These are phyloP conservation scores for Pisolithus thermaeus DNA, from an alignment of 1,284 basidiomycete genomes.

Conservation along the genomic window DNA sequence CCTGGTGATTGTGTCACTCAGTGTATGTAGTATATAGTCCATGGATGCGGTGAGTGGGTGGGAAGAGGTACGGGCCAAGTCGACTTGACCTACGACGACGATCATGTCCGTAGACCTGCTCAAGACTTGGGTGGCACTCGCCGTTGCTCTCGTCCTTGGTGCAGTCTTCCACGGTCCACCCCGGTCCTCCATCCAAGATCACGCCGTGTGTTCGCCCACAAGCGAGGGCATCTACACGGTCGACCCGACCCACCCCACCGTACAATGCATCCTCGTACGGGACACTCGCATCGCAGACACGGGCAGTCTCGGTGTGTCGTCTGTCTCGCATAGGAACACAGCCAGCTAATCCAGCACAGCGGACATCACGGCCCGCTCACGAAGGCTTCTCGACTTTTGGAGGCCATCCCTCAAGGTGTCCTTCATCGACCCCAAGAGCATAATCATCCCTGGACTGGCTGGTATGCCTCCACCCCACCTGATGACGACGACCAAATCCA, in stretches of 20 bases:
- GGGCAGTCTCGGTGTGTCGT: constrained; percentile 35
- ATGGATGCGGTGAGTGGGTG: too few species aligned
- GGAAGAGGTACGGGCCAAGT: too few species aligned
- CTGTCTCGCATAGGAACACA: too few species aligned
- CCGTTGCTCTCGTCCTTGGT: constrained; percentile 13
- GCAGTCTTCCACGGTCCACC: background rate
- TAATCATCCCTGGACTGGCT: constrained; percentile 65
- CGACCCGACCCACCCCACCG: constrained; percentile 37
- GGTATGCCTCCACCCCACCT: constrained; percentile 33
- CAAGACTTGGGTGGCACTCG: too few species aligned
- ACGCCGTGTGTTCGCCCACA: constrained; percentile 42
- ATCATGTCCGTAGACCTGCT: background rate
- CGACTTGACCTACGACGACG: too few species aligned
- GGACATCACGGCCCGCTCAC: constrained; percentile 19
- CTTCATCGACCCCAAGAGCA: constrained; percentile 39
- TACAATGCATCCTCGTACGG: constrained; percentile 64
- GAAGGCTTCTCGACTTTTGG: too few species aligned
- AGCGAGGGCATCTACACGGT: constrained; percentile 48
- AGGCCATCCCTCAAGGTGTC: constrained; percentile 31
- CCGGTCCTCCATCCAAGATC: constrained; percentile 15
- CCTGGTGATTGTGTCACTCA: too few species aligned
- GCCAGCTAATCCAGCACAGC: constrained; percentile 11
- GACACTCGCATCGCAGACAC: constrained; percentile 49
- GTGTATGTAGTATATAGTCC: too few species aligned
- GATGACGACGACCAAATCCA: background rate